Conservation (phyloP, 1,139 yeast species). For the Pneumocystis wakefieldiae region DNA sequence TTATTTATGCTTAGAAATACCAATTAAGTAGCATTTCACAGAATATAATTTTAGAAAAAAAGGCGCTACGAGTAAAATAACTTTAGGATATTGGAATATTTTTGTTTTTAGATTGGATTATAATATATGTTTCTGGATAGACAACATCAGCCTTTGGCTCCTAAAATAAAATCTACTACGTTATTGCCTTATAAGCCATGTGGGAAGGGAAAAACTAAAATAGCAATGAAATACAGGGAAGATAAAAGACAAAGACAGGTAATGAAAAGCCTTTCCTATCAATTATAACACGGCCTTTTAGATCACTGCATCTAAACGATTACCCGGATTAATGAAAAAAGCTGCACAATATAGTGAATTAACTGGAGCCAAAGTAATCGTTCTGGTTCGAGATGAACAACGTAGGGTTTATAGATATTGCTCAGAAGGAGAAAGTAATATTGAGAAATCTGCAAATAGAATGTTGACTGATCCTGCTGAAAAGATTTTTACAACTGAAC, state of each 20-base stretch:
- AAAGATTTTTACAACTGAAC: neutral
- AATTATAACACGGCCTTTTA: neutral
- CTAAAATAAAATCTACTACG: neutral
- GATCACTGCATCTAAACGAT: neutral
- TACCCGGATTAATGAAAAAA: neutral
- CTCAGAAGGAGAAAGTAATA: neutral
- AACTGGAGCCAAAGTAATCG: neutral
- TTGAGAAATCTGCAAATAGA: neutral
- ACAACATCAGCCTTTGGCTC: neutral
- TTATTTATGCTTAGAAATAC: neutral
- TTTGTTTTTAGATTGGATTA: neutral
- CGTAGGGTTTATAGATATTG: neutral
- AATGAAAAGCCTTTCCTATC: neutral
- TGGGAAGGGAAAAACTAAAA: neutral
- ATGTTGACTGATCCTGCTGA: neutral
- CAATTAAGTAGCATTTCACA: neutral
- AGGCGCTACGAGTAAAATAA: neutral
- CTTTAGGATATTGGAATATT: neutral
- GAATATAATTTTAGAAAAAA: neutral
- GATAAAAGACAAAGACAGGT: neutral
- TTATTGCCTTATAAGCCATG: neutral
- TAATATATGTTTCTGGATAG: neutral
- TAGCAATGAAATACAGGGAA: neutral
- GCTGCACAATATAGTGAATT: neutral
- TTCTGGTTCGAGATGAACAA: neutral